phyloP scores from a whole-genome alignment of 176 grass and related monocot species.

The Bromus sterilis region DNA sequence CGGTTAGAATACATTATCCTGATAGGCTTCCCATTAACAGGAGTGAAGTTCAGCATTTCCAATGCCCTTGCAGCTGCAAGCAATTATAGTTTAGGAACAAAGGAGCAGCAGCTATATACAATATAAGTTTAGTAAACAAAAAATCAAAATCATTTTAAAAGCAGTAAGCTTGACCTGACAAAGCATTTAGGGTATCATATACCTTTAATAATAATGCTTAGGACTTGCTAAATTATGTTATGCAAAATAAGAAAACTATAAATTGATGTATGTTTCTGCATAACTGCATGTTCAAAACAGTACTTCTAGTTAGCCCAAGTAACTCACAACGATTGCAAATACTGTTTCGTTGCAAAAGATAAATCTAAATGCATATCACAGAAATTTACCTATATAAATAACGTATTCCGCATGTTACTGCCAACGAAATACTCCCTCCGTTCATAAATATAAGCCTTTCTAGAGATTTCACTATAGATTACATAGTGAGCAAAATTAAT shows the following conservation, averaged over 20 bases:
- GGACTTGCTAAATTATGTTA: background rate
- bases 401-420: background rate
- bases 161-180: background rate
- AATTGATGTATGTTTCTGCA: background rate
- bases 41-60: slow-evolving; percentile 62
- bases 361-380: background rate
- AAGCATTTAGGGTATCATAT: background rate
- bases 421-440: background rate
- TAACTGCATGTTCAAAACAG: background rate
- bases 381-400: background rate
- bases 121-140: background rate
- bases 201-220: background rate
- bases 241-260: background rate
- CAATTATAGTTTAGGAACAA: background rate
- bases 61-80: slow-evolving; percentile 45
- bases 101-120: no score
- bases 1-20: slow-evolving; percentile 83
- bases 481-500: no score
- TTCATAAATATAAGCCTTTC: no score
- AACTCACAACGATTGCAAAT: background rate
- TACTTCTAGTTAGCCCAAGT: background rate
- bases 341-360: background rate
- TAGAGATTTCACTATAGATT: no score
- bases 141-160: background rate
- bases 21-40: slow-evolving; percentile 54